Conservation (phyloP, 495 filamentous ascomycete species). For the Penicillium arizonense region DNA sequence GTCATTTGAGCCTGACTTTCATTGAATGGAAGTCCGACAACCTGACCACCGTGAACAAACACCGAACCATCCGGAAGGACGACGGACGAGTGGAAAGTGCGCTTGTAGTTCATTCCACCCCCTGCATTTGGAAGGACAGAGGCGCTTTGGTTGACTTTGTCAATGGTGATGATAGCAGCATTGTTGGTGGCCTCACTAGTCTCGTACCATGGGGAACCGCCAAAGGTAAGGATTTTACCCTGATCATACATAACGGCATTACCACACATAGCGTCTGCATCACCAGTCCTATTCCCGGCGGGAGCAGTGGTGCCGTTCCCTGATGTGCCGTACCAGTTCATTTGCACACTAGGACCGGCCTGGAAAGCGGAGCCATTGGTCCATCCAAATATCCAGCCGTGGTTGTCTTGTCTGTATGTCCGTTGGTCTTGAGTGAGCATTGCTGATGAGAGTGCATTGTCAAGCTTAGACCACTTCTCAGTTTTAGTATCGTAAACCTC, state of each 20-base stretch:
- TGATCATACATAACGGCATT: slow-evolving; percentile 6
- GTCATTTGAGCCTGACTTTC: not conserved
- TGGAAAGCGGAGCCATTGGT: slow-evolving; percentile 55
- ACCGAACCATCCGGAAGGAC: not conserved
- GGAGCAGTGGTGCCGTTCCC: not conserved
- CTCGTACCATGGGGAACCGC: not conserved
- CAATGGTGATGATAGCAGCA: not conserved
- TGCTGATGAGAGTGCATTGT: slow-evolving; percentile 33
- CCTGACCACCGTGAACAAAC: not conserved
- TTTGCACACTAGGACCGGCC: slow-evolving; percentile 48
- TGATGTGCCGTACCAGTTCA: slow-evolving; percentile 37
- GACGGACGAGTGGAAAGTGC: not conserved
- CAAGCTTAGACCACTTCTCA: slow-evolving; percentile 34
- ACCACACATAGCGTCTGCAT: slow-evolving; percentile 13
- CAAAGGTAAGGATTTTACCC: not conserved
- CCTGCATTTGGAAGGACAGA: not conserved
- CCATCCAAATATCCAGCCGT: slow-evolving; percentile 63
- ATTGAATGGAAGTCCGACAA: not conserved
- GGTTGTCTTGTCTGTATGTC: slow-evolving; percentile 50
- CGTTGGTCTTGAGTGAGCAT: slow-evolving; percentile 27
- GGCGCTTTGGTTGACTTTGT: not conserved
- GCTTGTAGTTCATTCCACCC: not conserved
- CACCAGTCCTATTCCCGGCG: slow-evolving; percentile 7
- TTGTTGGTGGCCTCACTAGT: not conserved
- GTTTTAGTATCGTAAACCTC: slow-evolving; percentile 46